phyloP scores from a whole-genome alignment of 1,284 basidiomycete genomes.

The Microbotryum scabiosae region DNA sequence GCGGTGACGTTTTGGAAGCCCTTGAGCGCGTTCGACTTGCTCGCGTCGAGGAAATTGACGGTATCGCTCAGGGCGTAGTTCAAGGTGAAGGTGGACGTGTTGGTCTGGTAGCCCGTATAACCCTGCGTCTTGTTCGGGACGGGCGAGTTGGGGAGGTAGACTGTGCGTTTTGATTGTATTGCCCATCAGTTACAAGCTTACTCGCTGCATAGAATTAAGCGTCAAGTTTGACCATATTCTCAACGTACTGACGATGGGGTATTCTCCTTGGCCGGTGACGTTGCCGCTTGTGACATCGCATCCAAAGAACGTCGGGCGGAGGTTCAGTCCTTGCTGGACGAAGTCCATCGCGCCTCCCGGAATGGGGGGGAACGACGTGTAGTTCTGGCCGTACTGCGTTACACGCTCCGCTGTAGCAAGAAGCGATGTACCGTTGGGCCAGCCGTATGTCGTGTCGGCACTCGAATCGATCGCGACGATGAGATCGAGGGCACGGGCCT shows the following conservation, averaged over 20 bases:
- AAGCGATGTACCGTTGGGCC: conserved; percentile 54
- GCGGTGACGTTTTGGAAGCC: conserved; percentile 37
- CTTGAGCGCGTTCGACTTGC: conserved; percentile 22
- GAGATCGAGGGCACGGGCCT: conserved; percentile 55
- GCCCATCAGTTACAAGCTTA: no score
- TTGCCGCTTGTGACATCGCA: conserved; percentile 49
- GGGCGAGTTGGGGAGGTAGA: conserved; percentile 34
- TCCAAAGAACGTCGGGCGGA: conserved; percentile 66
- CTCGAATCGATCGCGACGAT: conserved; percentile 62
- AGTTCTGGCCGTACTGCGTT: conserved; percentile 11
- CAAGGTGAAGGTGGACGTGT: conserved; percentile 40
- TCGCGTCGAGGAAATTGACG: conserved; percentile 25
- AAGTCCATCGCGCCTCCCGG: conserved; percentile 52
- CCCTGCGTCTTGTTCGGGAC: neutral
- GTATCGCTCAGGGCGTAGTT: conserved; percentile 32
- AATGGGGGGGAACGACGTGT: conserved; percentile 50
- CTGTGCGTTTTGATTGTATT: neutral
- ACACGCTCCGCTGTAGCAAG: conserved; percentile 37
- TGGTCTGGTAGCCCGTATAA: conserved; percentile 28
- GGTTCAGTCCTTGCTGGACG: conserved; percentile 55
- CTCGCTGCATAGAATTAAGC: neutral
- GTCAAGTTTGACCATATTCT: neutral
- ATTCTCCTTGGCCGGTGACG: conserved; percentile 25
- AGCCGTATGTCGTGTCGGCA: conserved; percentile 47
- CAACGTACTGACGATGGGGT: conserved; percentile 11